phyloP scores from a whole-genome alignment of 192 early-diverging fungal species.

The Coemansia sp. region DNA sequence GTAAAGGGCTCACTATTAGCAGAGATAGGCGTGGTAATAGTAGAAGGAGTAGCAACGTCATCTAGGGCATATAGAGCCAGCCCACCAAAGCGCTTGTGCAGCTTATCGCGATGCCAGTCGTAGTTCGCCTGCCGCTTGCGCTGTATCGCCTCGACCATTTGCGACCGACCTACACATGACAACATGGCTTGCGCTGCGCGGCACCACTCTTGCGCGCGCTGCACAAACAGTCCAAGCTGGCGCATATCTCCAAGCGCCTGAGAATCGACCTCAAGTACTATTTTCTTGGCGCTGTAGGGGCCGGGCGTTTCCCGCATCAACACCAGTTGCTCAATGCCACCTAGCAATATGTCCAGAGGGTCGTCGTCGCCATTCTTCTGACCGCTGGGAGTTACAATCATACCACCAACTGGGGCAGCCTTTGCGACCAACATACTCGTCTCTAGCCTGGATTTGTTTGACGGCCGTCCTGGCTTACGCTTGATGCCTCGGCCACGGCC shows the following conservation, averaged over 20 bases:
- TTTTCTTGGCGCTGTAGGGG: background rate
- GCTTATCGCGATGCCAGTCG: conserved; percentile 32
- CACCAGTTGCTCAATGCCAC: conserved; percentile 38
- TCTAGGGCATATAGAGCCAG: background rate
- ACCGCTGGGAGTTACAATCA: conserved; percentile 8
- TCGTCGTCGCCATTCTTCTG: background rate
- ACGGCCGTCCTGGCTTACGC: conserved; percentile 18
- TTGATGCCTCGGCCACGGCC: conserved; percentile 18
- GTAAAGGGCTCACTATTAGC: background rate
- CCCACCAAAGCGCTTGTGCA: conserved; percentile 30
- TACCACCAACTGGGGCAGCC: background rate
- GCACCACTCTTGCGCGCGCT: conserved; percentile 49
- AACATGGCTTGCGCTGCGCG: conserved; percentile 47
- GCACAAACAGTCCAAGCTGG: conserved; percentile 53
- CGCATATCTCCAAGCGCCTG: conserved; percentile 48
- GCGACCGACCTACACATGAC: conserved; percentile 26
- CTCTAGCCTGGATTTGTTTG: conserved; percentile 4
- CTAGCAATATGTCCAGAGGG: conserved; percentile 18
- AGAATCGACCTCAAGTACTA: conserved; percentile 21
- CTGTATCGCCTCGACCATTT: conserved; percentile 28
- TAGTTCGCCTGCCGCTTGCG: conserved; percentile 33
- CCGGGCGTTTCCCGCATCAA: conserved; percentile 9
- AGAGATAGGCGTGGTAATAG: background rate
- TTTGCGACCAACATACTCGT: conserved; percentile 4
- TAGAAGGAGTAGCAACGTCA: background rate